Base-by-base conservation (phyloP, 495 filamentous ascomycete genomes). In the Penicillium arizonense region DNA sequence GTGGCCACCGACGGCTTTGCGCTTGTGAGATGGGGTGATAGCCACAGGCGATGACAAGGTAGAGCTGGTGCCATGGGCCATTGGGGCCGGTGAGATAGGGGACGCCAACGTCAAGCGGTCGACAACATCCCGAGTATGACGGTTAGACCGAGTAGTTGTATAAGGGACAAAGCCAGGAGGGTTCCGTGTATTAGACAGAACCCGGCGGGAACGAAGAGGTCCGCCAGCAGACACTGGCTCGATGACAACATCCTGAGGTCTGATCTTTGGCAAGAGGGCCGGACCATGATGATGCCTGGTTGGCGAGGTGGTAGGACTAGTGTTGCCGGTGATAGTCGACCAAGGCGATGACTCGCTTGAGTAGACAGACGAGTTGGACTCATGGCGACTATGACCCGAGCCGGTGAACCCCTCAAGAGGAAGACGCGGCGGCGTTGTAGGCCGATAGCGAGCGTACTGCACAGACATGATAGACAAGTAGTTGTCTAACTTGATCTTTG, bases 231-330 rank as follows among this genome's bases (percentile, higher is more conserved):
- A 72, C 18, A 71, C 62, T 12, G 80, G 78, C 53, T 86, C 80
- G 52, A 91, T 80, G 46, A 84, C 76, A 73, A 92, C 86, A 73
- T 96, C 91, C 68, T 95, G 90, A 53, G 82, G 82, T 42, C 91
- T 82, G 71, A 96, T 90, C 77, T 89, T 92, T 52, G 92, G 92
- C 24, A 97, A 78, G 46, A 97, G 79, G 24, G 88, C 74, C 32
- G 90, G 90, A 11, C 90, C 91, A 75, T 88, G 83, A 33, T 91
- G 86, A 47, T 76, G 66, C 21, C 86, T 79, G 58, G 91, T 83
- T 48, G 91, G 91, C 23, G 87, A 89, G 34, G 73, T 72, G 39
- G 77, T 76, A 16, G 91, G 90, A 32, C 87, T 92, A 44, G 88
- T 93, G 50, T 80, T 73, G 51, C 79, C 74, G 21, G 89, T 92